Evolutionary conservation across 106 monocot species (phyloP).

Genomic region (Posidonia australis): DNA sequence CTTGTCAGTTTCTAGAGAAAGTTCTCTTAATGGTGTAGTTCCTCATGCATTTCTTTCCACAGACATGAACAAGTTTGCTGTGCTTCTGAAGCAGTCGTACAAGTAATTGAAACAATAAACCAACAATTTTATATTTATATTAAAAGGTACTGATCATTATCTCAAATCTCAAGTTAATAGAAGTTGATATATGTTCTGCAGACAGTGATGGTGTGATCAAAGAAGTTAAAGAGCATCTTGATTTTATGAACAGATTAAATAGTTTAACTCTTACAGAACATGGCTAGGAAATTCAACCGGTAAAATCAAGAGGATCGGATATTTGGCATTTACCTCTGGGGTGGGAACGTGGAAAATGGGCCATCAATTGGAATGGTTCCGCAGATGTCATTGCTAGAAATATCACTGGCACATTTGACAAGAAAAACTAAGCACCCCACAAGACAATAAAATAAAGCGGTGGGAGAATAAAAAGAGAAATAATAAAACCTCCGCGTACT

Average conservation of each 20-base stretch:
- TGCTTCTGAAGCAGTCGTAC: not conserved
- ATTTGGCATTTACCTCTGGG: conserved; percentile 45
- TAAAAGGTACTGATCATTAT: not conserved
- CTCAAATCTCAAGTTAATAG: too few species aligned
- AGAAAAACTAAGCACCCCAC: not conserved
- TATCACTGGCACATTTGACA: conserved; percentile 45
- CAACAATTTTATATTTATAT: not conserved
- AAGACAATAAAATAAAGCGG: not conserved
- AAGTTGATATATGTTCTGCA: too few species aligned
- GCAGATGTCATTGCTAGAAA: conserved; percentile 92
- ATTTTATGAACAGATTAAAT: not conserved
- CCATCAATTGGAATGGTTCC: conserved; percentile 92
- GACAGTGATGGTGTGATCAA: too few species aligned
- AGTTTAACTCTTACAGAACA: too few species aligned
- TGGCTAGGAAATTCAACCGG: too few species aligned
- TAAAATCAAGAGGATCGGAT: not conserved
- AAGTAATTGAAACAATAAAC: not conserved
- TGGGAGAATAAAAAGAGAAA: not conserved
- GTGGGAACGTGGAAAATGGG: conserved; percentile 67
- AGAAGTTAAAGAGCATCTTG: too few species aligned
- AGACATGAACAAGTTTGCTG: too few species aligned
- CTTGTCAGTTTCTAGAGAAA: too few species aligned
- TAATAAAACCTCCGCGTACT: conserved; percentile 11
- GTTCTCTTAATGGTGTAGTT: too few species aligned
- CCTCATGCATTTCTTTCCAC: too few species aligned